Evolutionary conservation across 75 land plant species (phyloP).

Genomic region (Azolla pinnata): DNA sequence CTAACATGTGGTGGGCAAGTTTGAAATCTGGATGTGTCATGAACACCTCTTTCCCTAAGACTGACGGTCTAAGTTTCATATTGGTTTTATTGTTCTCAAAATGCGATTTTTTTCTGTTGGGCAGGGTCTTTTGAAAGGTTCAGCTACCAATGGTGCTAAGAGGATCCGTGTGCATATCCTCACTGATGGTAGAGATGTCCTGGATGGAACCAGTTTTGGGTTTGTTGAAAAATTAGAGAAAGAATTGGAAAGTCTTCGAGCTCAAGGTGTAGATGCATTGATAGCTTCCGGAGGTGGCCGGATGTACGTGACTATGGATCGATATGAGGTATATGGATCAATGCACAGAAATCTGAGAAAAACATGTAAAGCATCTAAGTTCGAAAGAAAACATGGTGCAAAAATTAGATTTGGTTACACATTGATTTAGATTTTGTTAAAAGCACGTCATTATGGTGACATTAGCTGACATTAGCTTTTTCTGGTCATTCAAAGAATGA

Average conservation of each 20-base stretch:
- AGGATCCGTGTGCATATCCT: constrained; percentile 87
- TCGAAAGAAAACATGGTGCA: too few relatives aligned
- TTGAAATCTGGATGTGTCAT: neutral
- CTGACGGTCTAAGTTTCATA: too few relatives aligned
- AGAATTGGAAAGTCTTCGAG: constrained; percentile 51
- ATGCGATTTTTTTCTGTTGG: neutral
- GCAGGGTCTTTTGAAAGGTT: constrained; percentile 80
- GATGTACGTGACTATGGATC: constrained; percentile 98
- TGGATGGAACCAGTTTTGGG: constrained; percentile 80
- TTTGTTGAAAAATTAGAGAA: constrained; percentile 79
- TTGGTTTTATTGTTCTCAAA: neutral
- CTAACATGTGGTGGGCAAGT: too few relatives aligned
- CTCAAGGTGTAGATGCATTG: constrained; percentile 74
- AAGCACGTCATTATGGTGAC: too few relatives aligned
- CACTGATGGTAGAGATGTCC: constrained; percentile 95
- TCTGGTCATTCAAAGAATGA: too few relatives aligned
- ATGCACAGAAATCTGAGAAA: neutral
- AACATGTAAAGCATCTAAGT: neutral
- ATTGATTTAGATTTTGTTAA: too few relatives aligned
- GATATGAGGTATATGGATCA: constrained; percentile 84
- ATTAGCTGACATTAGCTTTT: too few relatives aligned
- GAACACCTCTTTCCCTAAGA: too few relatives aligned
- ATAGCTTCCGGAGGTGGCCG: constrained; percentile 99
- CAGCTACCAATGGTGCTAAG: constrained; percentile 72
- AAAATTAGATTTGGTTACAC: too few relatives aligned